A percentile compares a stretch with the other conserved stretches of the same genome.
Conservation (phyloP, 108 stramenopile genomes). For the Chaetoceros tenuissimus region DNA sequence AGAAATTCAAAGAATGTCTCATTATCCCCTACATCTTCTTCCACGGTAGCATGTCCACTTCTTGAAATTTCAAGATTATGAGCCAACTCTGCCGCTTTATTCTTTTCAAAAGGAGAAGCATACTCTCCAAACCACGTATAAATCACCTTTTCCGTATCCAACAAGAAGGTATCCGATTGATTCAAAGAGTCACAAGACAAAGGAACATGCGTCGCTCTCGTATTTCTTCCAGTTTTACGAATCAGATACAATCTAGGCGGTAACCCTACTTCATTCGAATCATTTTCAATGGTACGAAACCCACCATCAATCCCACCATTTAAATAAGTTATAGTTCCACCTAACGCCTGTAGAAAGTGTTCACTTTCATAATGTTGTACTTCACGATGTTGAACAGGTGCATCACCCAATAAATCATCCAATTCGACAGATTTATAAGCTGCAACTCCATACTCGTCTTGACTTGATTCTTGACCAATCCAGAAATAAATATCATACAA, state of each 20-base stretch:
- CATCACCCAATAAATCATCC: slow-evolving; percentile 59
- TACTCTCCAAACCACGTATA: slow-evolving; percentile 57
- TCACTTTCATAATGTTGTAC: slow-evolving; percentile 49
- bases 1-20: slow-evolving; percentile 58
- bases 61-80: slow-evolving; percentile 37
- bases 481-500: slow-evolving; percentile 49
- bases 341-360: slow-evolving; percentile 30
- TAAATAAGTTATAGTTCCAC: slow-evolving; percentile 44
- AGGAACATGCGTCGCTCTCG: slow-evolving; percentile 36
- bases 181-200: slow-evolving; percentile 35
- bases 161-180: slow-evolving; percentile 65
- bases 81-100: slow-evolving; percentile 49
- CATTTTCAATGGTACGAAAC: slow-evolving; percentile 51
- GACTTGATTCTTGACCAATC: slow-evolving; percentile 51
- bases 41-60: slow-evolving; percentile 29
- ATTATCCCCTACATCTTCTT: slow-evolving; percentile 29
- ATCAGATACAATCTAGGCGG: slow-evolving; percentile 34
- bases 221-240: slow-evolving; percentile 33
- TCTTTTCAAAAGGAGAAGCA: slow-evolving; percentile 57
- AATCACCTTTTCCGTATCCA: slow-evolving; percentile 61
- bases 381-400: slow-evolving; percentile 72
- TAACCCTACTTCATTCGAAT: slow-evolving; percentile 25
- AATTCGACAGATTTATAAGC: slow-evolving; percentile 82
- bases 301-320: slow-evolving; percentile 70
- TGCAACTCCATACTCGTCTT: slow-evolving; percentile 70